Evolutionary conservation across 2,329 filamentous ascomycete genomes (phyloP).

Genomic region (Colletotrichum acutatum): DNA sequence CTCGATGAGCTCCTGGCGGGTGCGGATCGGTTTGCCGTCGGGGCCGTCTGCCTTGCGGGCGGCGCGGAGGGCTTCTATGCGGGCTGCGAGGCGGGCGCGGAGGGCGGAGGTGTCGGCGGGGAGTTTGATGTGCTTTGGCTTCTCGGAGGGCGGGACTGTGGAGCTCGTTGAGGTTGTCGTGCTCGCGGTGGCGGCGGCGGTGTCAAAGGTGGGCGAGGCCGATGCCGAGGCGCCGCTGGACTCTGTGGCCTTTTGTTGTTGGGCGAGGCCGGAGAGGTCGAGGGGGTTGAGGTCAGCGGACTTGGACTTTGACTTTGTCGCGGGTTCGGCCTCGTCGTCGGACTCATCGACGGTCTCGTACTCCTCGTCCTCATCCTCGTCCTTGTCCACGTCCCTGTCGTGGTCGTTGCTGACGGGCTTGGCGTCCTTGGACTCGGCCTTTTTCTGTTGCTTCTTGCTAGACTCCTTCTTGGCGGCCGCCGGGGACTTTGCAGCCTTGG

Average conservation of each 20-base stretch:
- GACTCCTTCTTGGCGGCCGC: conserved; percentile 52
- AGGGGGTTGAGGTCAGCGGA: conserved; percentile 39
- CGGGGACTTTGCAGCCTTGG: conserved; percentile 62
- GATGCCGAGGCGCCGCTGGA: conserved; percentile 53
- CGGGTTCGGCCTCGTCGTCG: not conserved
- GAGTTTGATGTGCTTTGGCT: conserved; percentile 73
- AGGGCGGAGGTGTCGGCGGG: conserved; percentile 80
- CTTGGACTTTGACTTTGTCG: not conserved
- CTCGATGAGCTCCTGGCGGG: conserved; percentile 92
- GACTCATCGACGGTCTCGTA: conserved; percentile 30
- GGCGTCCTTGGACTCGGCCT: conserved; percentile 41
- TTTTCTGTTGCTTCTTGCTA: conserved; percentile 48
- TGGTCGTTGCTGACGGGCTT: conserved; percentile 27
- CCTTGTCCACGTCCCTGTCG: conserved; percentile 26
- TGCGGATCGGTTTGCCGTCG: conserved; percentile 84
- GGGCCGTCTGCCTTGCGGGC: conserved; percentile 87
- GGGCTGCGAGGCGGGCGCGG: conserved; percentile 81
- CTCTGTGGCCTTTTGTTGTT: conserved; percentile 53
- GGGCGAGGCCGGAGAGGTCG: conserved; percentile 41
- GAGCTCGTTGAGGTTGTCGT: conserved; percentile 77
- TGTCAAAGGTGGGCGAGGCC: conserved; percentile 73
- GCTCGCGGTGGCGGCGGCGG: conserved; percentile 59
- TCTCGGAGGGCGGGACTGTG: conserved; percentile 67
- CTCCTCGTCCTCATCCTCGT: conserved; percentile 29
- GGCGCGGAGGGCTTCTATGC: conserved; percentile 86